Conservation (phyloP, 2,329 filamentous ascomycete species). For the Colletotrichum endophyticum region DNA sequence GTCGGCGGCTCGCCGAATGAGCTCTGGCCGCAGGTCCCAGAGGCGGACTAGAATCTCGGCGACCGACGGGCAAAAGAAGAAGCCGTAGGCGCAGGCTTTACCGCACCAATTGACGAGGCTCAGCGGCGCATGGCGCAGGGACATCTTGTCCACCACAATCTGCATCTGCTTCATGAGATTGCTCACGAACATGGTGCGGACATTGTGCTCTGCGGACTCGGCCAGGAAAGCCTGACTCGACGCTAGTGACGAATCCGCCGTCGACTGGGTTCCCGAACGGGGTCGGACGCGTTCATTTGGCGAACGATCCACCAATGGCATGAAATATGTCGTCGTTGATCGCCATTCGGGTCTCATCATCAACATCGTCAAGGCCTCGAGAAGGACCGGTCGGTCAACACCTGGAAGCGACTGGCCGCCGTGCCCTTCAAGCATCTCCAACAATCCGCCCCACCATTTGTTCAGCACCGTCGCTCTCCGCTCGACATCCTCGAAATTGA, state of each 20-base stretch:
- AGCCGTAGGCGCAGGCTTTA: conserved; percentile 90
- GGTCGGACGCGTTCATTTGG: conserved; percentile 49
- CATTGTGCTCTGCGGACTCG: conserved; percentile 83
- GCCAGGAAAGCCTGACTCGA: conserved; percentile 65
- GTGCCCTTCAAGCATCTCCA: conserved; percentile 81
- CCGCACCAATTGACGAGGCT: conserved; percentile 85
- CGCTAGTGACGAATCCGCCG: conserved; percentile 65
- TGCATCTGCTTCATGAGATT: conserved; percentile 84
- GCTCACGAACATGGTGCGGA: conserved; percentile 83
- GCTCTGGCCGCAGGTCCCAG: conserved; percentile 74
- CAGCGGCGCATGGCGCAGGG: conserved; percentile 68
- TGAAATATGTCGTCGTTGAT: conserved; percentile 70
- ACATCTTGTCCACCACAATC: conserved; percentile 90
- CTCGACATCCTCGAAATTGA: conserved; percentile 84
- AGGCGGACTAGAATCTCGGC: conserved; percentile 83
- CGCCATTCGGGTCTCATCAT: conserved; percentile 93
- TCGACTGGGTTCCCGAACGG: conserved; percentile 52
- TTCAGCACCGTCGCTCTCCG: conserved; percentile 79
- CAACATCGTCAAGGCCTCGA: conserved; percentile 79
- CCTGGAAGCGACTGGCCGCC: conserved; percentile 74
- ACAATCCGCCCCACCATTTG: conserved; percentile 86
- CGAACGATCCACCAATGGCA: conserved; percentile 63
- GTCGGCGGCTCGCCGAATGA: conserved; percentile 73
- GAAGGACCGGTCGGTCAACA: conserved; percentile 80
- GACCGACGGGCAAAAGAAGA: conserved; percentile 89